Evolutionary conservation across 805 yeast genomes (phyloP).

Genomic region (Sugiyamaella boreocaroliniensis): DNA sequence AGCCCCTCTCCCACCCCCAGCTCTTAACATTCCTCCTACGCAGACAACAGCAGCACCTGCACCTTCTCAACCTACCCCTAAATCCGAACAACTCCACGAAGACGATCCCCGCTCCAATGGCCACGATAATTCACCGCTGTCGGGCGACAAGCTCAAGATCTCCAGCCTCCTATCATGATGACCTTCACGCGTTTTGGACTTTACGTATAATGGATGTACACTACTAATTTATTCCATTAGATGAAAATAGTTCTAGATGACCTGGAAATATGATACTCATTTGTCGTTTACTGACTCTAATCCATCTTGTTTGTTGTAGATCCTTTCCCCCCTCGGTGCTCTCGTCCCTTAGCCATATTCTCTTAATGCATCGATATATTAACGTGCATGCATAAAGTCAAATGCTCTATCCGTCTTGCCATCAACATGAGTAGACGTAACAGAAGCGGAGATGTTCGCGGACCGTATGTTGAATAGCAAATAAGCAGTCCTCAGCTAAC

Average conservation of each 20-base stretch:
- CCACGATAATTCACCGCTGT: neutral
- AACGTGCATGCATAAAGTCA: neutral
- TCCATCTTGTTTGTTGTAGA: neutral
- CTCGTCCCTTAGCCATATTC: neutral
- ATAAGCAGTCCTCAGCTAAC: neutral
- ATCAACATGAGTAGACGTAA: conserved; percentile 1
- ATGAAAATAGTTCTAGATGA: no score
- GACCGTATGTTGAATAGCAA: conserved; percentile 8
- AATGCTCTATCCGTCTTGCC: neutral
- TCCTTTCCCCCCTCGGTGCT: neutral
- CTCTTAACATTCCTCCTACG: neutral
- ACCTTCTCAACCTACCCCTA: neutral
- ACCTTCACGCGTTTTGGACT: neutral
- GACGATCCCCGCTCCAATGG: neutral
- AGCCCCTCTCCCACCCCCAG: neutral
- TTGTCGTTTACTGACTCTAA: neutral
- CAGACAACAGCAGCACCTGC: neutral
- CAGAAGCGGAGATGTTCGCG: conserved; percentile 7
- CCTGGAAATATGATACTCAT: no score
- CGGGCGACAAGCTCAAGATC: conserved; percentile 16
- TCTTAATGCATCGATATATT: neutral
- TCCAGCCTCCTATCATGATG: conserved; percentile 19
- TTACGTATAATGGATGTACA: neutral
- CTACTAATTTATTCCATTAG: neutral
- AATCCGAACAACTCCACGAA: neutral